Conservation (phyloP, 2,329 filamentous ascomycete species). For the Diatrype stigma region DNA sequence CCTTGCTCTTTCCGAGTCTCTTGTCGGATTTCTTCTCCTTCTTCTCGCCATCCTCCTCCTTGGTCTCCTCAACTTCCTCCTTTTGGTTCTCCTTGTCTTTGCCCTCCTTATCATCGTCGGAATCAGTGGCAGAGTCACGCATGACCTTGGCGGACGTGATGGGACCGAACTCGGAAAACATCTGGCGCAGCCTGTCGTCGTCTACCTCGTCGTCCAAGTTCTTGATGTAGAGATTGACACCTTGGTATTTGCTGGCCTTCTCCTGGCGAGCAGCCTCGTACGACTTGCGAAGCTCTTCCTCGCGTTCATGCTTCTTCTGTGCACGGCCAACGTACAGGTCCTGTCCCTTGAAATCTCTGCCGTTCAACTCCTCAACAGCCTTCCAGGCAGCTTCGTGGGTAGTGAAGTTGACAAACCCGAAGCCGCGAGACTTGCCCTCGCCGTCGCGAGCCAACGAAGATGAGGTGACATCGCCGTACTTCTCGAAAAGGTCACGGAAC, state of each 20-base stretch:
- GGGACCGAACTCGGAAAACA: slow-evolving; percentile 86
- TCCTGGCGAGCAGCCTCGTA: slow-evolving; percentile 96
- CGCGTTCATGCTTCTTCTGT: slow-evolving; percentile 99
- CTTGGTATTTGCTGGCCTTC: slow-evolving; percentile 99
- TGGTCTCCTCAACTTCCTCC: slow-evolving; percentile 46
- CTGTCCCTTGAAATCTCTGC: slow-evolving; percentile 87
- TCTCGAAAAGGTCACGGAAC: slow-evolving; percentile 90
- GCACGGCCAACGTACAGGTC: slow-evolving; percentile 97
- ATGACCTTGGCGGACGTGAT: slow-evolving; percentile 99
- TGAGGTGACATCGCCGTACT: slow-evolving; percentile 90
- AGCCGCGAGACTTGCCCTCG: slow-evolving; percentile 91
- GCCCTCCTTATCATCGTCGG: slow-evolving; percentile 51
- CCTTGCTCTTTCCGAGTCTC: slow-evolving; percentile 96
- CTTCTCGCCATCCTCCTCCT: slow-evolving; percentile 50
- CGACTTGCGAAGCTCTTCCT: slow-evolving; percentile 98
- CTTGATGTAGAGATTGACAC: slow-evolving; percentile 99
- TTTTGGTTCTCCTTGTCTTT: slow-evolving; percentile 46
- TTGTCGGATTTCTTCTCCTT: slow-evolving; percentile 59
- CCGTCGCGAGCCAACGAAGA: slow-evolving; percentile 85
- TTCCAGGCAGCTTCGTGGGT: slow-evolving; percentile 81
- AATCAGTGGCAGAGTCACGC: slow-evolving; percentile 69
- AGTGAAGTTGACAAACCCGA: slow-evolving; percentile 94
- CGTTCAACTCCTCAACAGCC: slow-evolving; percentile 89
- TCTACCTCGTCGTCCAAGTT: slow-evolving; percentile 96
- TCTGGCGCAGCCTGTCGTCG: slow-evolving; percentile 92